phyloP scores from a whole-genome alignment of 2,329 filamentous ascomycete species.

The Calcarisporium arbuscula region DNA sequence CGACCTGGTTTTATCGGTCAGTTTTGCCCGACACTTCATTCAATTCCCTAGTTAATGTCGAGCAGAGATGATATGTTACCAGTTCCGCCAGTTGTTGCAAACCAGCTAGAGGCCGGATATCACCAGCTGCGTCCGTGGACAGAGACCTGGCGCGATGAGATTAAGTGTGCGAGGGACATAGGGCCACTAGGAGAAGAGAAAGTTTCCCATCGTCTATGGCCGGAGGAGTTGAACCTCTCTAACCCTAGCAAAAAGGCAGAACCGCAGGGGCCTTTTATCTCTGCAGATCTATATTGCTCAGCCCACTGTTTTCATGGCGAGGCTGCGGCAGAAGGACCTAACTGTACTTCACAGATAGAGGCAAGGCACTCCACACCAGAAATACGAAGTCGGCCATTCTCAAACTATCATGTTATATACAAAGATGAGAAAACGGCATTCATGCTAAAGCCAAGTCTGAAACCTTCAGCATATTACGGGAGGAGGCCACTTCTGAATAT shows the following conservation, averaged over 20 bases:
- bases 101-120: slow-evolving; percentile 89
- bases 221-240: slow-evolving; percentile 44
- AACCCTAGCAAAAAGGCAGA: slow-evolving; percentile 11
- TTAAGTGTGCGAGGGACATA: slow-evolving; percentile 84
- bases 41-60: slow-evolving; percentile 9
- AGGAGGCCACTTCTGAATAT: slow-evolving; percentile 78
- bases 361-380: too few species aligned
- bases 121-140: slow-evolving; percentile 81
- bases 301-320: slow-evolving; percentile 54
- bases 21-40: slow-evolving; percentile 6
- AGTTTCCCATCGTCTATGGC: slow-evolving; percentile 78
- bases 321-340: slow-evolving; percentile 48
- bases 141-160: slow-evolving; percentile 85
- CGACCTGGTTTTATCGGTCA: slow-evolving; percentile 91
- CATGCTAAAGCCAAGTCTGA: slow-evolving; percentile 76
- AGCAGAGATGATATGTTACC: slow-evolving; percentile 78
- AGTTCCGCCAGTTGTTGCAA: slow-evolving; percentile 77
- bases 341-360: too few species aligned
- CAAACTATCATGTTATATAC: slow-evolving; percentile 79
- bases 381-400: too few species aligned
- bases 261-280: slow-evolving; percentile 34
- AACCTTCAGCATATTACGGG: slow-evolving; percentile 79
- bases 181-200: slow-evolving; percentile 89
- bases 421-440: slow-evolving; percentile 72
- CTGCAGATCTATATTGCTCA: slow-evolving; percentile 52